These are phyloP conservation scores for Chrysosphaeria jannelii DNA, from an alignment of 2,329 filamentous ascomycete genomes.

Conservation along the genomic window DNA sequence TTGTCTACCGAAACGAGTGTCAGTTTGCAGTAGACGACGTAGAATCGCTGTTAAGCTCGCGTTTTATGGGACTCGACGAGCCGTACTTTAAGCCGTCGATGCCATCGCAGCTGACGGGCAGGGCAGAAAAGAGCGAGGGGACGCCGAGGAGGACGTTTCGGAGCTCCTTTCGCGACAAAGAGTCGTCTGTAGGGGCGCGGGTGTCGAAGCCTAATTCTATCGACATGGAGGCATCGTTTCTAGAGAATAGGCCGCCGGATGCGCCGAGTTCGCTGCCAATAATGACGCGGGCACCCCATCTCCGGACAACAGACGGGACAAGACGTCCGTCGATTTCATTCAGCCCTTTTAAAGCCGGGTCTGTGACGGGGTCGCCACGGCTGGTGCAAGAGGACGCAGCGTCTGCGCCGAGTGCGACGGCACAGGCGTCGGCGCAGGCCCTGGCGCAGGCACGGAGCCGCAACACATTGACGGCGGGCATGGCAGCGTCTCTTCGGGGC, in stretches of 20 bases:
- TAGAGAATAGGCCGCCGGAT: slow-evolving; percentile 5
- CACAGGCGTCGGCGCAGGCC: slow-evolving; percentile 17
- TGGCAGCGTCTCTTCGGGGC: slow-evolving; percentile 41
- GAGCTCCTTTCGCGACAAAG: no score
- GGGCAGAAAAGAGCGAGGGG: background rate
- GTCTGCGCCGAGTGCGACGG: slow-evolving; percentile 18
- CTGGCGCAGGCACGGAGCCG: slow-evolving; percentile 33
- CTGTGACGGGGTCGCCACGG: slow-evolving; percentile 62
- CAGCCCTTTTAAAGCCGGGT: slow-evolving; percentile 87
- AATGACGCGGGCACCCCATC: background rate
- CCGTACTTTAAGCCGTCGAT: slow-evolving; percentile 60
- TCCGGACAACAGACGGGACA: slow-evolving; percentile 7
- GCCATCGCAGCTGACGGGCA: slow-evolving; percentile 15
- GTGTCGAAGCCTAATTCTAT: no score
- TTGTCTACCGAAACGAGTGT: slow-evolving; percentile 66
- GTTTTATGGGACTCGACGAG: slow-evolving; percentile 78
- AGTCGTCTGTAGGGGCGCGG: no score
- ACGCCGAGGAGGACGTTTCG: no score
- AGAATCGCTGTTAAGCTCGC: slow-evolving; percentile 68
- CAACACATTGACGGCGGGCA: slow-evolving; percentile 43
- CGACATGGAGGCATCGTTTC: no score
- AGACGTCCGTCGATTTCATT: slow-evolving; percentile 59
- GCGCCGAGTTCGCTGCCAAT: slow-evolving; percentile 24
- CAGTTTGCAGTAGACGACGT: slow-evolving; percentile 79
- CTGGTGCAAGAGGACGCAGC: slow-evolving; percentile 18